Evolutionary conservation across 371 early-diverging fungal species (phyloP).

Genomic region (Massospora cicadina): DNA sequence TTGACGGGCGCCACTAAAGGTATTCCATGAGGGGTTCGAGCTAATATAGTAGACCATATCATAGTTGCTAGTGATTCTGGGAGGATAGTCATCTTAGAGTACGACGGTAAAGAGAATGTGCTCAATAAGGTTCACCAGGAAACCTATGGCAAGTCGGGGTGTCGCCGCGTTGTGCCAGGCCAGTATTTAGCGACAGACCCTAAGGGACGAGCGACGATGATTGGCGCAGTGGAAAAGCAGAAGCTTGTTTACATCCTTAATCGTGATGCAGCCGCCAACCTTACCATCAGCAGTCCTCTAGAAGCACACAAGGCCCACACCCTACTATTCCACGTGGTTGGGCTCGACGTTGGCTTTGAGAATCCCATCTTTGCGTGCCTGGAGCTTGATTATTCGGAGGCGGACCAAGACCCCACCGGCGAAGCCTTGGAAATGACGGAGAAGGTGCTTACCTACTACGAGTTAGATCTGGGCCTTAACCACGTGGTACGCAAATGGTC

Average conservation of each 20-base stretch:
- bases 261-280: slow-evolving; percentile 63
- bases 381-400: slow-evolving; percentile 74
- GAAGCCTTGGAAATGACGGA: slow-evolving; percentile 54
- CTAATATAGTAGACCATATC: slow-evolving; percentile 51
- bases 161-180: slow-evolving; percentile 80
- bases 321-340: slow-evolving; percentile 56
- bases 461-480: slow-evolving; percentile 94
- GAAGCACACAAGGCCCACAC: slow-evolving; percentile 79
- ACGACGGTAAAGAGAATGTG: slow-evolving; percentile 45
- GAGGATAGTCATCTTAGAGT: slow-evolving; percentile 78
- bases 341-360: slow-evolving; percentile 93
- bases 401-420: slow-evolving; percentile 61
- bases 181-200: slow-evolving; percentile 92
- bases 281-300: slow-evolving; percentile 88
- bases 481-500: slow-evolving; percentile 93
- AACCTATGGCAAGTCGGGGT: slow-evolving; percentile 88
- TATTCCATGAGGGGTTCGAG: slow-evolving; percentile 13
- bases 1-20: slow-evolving; percentile 58
- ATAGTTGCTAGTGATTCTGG: slow-evolving; percentile 87
- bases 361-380: slow-evolving; percentile 93
- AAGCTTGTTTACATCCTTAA: slow-evolving; percentile 92
- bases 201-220: slow-evolving; percentile 90
- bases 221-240: slow-evolving; percentile 83
- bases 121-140: slow-evolving; percentile 83
- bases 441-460: slow-evolving; percentile 83